Evolutionary conservation across 768 basidiomycete genomes (phyloP).

Genomic region (Trametes elegans): DNA sequence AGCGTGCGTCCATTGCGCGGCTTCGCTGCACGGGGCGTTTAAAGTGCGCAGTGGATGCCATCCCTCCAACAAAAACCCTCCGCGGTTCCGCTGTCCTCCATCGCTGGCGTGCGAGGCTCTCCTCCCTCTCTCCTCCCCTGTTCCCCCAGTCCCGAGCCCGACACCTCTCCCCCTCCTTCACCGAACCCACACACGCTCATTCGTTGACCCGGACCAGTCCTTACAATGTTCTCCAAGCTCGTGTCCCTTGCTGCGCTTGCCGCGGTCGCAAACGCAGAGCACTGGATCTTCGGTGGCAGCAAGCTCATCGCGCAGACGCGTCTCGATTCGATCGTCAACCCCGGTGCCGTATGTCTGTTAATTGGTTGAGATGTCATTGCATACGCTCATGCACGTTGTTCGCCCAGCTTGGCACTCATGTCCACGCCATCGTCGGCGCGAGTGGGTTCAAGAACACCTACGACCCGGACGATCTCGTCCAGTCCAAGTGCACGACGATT

Average conservation of each 20-base stretch:
- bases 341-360: neutral
- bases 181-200: constrained; percentile 12
- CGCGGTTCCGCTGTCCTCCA: constrained; percentile 6
- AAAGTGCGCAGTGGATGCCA: neutral
- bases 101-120: constrained; percentile 2
- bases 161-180: constrained; percentile 5
- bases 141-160: no score
- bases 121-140: neutral
- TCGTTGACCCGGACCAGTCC: neutral
- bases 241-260: constrained; percentile 15
- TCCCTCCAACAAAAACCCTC: neutral
- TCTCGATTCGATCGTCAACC: constrained; percentile 18
- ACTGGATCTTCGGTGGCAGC: constrained; percentile 22
- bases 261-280: constrained; percentile 12
- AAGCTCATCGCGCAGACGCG: constrained; percentile 12
- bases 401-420: constrained; percentile 19
- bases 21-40: neutral
- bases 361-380: no score
- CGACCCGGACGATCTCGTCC: constrained; percentile 7
- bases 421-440: constrained; percentile 18
- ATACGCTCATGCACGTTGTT: no score
- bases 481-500: constrained; percentile 21
- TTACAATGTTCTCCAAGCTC: constrained; percentile 16
- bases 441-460: constrained; percentile 14
- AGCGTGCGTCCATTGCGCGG: neutral